These are phyloP conservation scores for Senna siamea DNA, from an alignment of 306 rosid genomes.

Conservation along the genomic window DNA sequence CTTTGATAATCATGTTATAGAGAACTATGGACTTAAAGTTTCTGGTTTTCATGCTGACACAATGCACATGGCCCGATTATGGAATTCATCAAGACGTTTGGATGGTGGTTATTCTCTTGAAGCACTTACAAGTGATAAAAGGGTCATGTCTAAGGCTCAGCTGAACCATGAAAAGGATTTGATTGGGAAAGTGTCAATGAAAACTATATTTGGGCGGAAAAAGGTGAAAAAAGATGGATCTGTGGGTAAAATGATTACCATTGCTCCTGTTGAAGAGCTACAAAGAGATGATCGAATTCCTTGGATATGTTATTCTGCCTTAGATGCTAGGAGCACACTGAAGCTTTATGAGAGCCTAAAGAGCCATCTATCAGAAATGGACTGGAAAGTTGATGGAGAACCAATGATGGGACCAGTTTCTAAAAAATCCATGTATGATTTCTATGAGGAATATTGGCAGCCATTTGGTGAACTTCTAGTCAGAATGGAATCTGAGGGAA, in stretches of 20 bases:
- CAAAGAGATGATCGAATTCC: constrained; percentile 77
- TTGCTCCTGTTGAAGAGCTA: constrained; percentile 88
- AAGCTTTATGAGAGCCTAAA: constrained; percentile 52
- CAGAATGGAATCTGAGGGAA: constrained; percentile 92
- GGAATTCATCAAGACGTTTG: constrained; percentile 90
- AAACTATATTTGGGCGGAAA: constrained; percentile 54
- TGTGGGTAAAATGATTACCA: constrained; percentile 56
- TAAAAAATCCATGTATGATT: constrained; percentile 72
- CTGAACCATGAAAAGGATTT: constrained; percentile 42
- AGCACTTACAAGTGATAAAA: constrained; percentile 74
- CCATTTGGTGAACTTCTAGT: constrained; percentile 94
- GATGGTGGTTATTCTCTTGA: constrained; percentile 96
- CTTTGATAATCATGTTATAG: constrained; percentile 88
- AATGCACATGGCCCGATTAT: constrained; percentile 96
- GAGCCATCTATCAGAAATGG: constrained; percentile 48
- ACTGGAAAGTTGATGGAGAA: constrained; percentile 47
- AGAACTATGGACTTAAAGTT: constrained; percentile 86
- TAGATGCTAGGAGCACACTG: constrained; percentile 58
- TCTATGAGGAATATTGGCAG: constrained; percentile 82
- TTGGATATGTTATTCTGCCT: constrained; percentile 57
- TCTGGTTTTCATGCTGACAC: constrained; percentile 98
- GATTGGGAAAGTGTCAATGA: constrained; percentile 55
- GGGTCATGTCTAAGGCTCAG: constrained; percentile 71
- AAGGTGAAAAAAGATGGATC: constrained; percentile 55
- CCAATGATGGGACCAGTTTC: constrained; percentile 40